Conservation (phyloP, 371 early-diverging fungal species). For the Neoconidiobolus thromboides region DNA sequence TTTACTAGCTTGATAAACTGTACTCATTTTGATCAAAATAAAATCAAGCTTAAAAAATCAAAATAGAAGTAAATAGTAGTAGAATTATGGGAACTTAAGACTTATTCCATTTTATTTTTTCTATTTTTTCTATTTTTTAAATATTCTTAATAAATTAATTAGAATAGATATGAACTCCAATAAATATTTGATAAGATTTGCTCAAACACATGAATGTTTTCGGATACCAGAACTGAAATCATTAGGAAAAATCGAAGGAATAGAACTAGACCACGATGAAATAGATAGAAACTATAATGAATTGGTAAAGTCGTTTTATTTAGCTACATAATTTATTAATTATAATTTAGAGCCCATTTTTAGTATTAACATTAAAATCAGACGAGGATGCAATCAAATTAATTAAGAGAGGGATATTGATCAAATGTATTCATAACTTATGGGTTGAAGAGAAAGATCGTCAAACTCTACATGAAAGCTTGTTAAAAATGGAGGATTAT, state of each 20-base stretch:
- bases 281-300: neutral
- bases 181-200: neutral
- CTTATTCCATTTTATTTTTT: no score
- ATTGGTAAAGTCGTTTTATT: neutral
- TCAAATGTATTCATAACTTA: constrained; percentile 62
- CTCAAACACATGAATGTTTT: neutral
- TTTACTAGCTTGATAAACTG: neutral
- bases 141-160: neutral
- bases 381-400: constrained; percentile 51
- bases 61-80: no score
- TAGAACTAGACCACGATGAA: neutral
- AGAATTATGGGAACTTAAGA: no score
- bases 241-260: neutral
- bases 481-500: constrained; percentile 27
- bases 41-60: neutral
- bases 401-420: constrained; percentile 66
- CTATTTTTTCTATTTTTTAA: no score
- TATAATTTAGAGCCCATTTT: constrained; percentile 43
- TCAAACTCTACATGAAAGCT: constrained; percentile 33
- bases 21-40: neutral
- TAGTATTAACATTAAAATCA: constrained; percentile 46
- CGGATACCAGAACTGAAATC: neutral
- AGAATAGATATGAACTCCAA: neutral
- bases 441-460: constrained; percentile 52
- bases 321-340: neutral